Evolutionary conservation across 208 protist genomes (phyloP).

Genomic region (Sergeia podlipaevii): DNA sequence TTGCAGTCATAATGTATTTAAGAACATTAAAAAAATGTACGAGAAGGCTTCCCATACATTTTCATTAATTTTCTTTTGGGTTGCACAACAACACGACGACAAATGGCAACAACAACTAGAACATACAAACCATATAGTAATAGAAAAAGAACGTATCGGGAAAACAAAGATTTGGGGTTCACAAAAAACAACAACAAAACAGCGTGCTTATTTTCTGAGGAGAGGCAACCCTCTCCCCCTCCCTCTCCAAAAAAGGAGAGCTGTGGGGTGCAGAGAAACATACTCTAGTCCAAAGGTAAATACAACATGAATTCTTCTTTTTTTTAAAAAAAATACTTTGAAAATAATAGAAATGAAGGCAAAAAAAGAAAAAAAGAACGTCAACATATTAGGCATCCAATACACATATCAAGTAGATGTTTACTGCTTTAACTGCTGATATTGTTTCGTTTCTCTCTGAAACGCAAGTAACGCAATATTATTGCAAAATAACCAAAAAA

Average conservation of each 20-base stretch:
- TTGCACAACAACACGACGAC: too few relatives aligned
- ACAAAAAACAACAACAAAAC: conserved; percentile 18
- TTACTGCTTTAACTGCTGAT: too few relatives aligned
- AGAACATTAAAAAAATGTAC: too few relatives aligned
- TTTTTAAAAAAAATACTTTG: background rate
- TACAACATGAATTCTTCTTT: background rate
- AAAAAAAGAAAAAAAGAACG: conserved; percentile 6
- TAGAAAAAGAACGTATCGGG: background rate
- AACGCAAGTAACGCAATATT: conserved; percentile 1
- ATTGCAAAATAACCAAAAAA: background rate
- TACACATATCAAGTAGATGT: too few relatives aligned
- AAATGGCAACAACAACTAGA: too few relatives aligned
- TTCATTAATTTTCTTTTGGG: too few relatives aligned
- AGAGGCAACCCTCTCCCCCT: too few relatives aligned
- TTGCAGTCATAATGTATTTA: too few relatives aligned
- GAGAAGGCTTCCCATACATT: too few relatives aligned
- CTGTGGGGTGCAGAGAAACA: background rate
- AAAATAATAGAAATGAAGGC: conserved; percentile 11
- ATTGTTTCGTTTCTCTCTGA: too few relatives aligned
- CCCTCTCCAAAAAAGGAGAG: background rate
- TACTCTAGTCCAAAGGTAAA: background rate
- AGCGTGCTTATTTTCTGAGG: background rate
- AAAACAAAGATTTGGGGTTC: conserved; percentile 5
- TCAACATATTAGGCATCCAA: background rate
- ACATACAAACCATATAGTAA: conserved; percentile 5